Evolutionary conservation across 2,329 filamentous ascomycete genomes (phyloP).

Genomic region (Colletotrichum sp.): DNA sequence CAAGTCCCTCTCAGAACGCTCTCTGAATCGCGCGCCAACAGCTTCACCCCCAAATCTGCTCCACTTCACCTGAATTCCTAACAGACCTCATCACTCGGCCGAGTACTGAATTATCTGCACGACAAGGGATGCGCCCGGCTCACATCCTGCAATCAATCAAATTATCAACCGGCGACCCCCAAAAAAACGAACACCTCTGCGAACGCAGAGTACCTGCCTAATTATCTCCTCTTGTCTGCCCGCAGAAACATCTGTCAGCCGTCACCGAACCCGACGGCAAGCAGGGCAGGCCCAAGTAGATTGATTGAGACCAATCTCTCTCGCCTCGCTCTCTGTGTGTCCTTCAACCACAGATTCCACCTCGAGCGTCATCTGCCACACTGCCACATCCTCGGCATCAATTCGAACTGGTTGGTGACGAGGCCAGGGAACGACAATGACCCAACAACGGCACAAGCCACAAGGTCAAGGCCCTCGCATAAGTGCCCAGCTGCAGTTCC

Average conservation of each 20-base stretch:
- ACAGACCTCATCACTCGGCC: conserved; percentile 20
- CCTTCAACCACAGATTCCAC: not conserved
- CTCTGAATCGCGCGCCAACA: conserved; percentile 16
- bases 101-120: conserved; percentile 21
- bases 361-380: not conserved
- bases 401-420: not conserved
- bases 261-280: not conserved
- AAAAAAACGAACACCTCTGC: not conserved
- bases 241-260: not conserved
- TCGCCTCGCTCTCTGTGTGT: not conserved
- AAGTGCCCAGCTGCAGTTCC: not conserved
- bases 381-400: not conserved
- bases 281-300: not conserved
- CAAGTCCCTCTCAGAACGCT: not conserved
- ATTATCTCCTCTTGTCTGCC: not conserved
- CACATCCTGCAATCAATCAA: conserved; percentile 17
- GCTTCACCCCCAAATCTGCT: conserved; percentile 5
- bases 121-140: conserved; percentile 6
- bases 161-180: not conserved
- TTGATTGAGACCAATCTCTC: not conserved
- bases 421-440: not conserved
- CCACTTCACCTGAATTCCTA: conserved; percentile 23
- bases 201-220: not conserved
- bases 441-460: not conserved
- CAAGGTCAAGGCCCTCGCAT: not conserved